Evolutionary conservation across 2,329 filamentous ascomycete species (phyloP).

Genomic region (Alternaria brassicae): DNA sequence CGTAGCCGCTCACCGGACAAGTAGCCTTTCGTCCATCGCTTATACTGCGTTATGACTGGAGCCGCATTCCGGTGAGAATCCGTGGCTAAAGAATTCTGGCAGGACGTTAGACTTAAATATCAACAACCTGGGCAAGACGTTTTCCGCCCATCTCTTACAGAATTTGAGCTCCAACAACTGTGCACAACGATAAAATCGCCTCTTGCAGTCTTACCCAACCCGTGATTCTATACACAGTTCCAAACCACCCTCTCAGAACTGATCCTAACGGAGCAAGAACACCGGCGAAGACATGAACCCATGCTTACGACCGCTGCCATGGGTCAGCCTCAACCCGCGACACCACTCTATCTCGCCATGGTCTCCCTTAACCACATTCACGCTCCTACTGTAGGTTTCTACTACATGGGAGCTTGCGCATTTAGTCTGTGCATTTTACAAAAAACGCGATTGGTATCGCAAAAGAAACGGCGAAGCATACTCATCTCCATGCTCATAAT

Average conservation of each 20-base stretch:
- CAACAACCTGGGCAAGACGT: no score
- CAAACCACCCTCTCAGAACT: neutral
- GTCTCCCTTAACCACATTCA: slow-evolving; percentile 43
- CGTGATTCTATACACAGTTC: neutral
- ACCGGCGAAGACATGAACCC: neutral
- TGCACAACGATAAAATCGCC: no score
- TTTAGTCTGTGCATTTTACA: slow-evolving; percentile 42
- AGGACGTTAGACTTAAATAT: no score
- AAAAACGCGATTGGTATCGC: slow-evolving; percentile 35
- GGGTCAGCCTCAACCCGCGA: no score
- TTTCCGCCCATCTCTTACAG: no score
- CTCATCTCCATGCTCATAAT: slow-evolving; percentile 21
- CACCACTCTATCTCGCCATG: slow-evolving; percentile 26
- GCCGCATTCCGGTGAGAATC: no score
- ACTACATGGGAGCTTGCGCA: slow-evolving; percentile 35
- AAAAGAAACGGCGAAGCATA: slow-evolving; percentile 32
- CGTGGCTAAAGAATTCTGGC: no score
- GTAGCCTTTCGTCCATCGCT: no score
- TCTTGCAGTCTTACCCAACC: neutral
- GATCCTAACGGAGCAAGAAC: neutral
- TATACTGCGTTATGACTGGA: no score
- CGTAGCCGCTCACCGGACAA: no score
- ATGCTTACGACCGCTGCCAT: no score
- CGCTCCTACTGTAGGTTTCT: slow-evolving; percentile 40
- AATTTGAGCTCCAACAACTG: slow-evolving; percentile 1